Conservation (phyloP, 2,329 filamentous ascomycete species). For the Ophiostoma angusticollis region DNA sequence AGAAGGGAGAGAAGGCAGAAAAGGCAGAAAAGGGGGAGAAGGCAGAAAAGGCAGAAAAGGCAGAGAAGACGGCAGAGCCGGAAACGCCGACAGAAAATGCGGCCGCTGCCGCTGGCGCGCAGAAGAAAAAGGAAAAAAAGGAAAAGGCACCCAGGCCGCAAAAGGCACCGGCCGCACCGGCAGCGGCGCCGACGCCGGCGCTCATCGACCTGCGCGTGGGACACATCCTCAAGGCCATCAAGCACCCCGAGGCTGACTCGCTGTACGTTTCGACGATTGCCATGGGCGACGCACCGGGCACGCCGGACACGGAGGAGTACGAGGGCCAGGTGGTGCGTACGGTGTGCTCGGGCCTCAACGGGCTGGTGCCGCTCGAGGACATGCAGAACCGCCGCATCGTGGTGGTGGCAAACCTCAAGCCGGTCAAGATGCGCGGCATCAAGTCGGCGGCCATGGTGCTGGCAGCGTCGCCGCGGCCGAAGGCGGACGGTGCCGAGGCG, state of each 20-base stretch:
- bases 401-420: conserved; percentile 95
- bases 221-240: conserved; percentile 90
- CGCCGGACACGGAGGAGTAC: conserved; percentile 80
- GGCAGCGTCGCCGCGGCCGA: conserved; percentile 73
- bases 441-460: conserved; percentile 79
- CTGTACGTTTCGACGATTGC: conserved; percentile 93
- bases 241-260: conserved; percentile 93
- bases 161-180: conserved; percentile 54
- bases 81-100: conserved; percentile 22
- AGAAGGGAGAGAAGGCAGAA: not conserved
- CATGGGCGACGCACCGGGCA: conserved; percentile 74
- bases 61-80: conserved; percentile 7
- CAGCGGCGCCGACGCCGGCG: conserved; percentile 66
- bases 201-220: conserved; percentile 93
- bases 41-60: not conserved
- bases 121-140: too few relatives aligned
- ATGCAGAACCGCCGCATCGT: conserved; percentile 96
- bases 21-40: not conserved
- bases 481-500: conserved; percentile 71
- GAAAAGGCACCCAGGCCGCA: conserved; percentile 37
- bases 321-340: conserved; percentile 87
- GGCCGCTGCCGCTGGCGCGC: conserved; percentile 22
- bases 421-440: conserved; percentile 93
- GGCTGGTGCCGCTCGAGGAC: conserved; percentile 79
- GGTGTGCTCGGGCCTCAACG: conserved; percentile 93